phyloP scores from a whole-genome alignment of 2,329 filamentous ascomycete species.

The Xylaria sp. region DNA sequence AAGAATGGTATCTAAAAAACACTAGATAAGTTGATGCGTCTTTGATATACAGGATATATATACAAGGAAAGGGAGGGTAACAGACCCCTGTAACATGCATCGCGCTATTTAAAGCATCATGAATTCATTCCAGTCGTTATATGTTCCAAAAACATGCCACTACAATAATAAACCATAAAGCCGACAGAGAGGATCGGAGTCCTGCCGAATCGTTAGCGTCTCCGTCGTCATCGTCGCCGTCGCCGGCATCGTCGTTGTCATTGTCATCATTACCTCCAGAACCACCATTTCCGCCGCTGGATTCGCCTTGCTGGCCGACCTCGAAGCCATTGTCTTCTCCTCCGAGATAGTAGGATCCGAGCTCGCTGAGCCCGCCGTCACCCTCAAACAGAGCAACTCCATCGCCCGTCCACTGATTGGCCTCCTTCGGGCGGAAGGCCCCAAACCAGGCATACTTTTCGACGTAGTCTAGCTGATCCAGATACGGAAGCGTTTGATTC shows the following conservation, averaged over 20 bases:
- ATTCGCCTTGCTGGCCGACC: conserved; percentile 37
- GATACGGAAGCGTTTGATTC: conserved; percentile 45
- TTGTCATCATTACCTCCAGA: conserved; percentile 21
- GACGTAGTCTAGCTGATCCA: conserved; percentile 44
- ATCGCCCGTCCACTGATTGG: conserved; percentile 48
- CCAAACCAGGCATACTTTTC: conserved; percentile 51
- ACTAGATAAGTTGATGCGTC: too few species aligned
- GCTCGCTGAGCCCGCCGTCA: conserved; percentile 46
- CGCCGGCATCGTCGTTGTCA: not conserved
- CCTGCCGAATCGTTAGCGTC: conserved; percentile 28
- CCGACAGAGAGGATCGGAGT: conserved; percentile 9
- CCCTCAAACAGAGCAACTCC: conserved; percentile 46
- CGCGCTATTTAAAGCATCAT: not conserved
- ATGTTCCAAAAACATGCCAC: conserved; percentile 11
- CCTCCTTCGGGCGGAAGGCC: conserved; percentile 45
- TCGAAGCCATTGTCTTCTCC: conserved; percentile 47
- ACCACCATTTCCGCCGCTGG: conserved; percentile 9
- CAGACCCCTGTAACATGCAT: not conserved
- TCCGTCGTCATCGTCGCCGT: conserved; percentile 12
- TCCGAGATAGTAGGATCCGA: conserved; percentile 48
- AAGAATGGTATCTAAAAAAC: too few species aligned
- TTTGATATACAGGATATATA: too few species aligned
- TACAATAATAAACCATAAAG: conserved; percentile 4
- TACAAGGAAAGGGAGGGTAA: too few species aligned
- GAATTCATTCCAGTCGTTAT: not conserved